phyloP scores from a whole-genome alignment of 163 green algal species.

The Volvox carteri region DNA sequence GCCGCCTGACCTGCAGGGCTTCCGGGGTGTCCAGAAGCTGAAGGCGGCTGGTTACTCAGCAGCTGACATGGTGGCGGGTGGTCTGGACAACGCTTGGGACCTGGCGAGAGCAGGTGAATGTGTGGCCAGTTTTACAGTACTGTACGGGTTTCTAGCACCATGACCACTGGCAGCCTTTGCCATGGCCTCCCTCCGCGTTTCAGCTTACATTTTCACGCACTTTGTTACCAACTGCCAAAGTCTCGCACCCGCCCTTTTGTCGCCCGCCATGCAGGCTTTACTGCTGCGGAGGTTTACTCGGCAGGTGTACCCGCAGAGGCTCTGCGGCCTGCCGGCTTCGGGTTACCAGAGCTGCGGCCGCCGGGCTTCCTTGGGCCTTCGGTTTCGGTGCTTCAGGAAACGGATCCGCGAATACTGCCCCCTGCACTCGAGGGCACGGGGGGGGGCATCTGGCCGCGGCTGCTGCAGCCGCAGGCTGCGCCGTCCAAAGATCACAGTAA shows the following conservation, averaged over 20 bases:
- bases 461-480: conserved; percentile 34
- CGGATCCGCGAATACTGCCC: conserved; percentile 39
- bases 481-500: background rate
- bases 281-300: background rate
- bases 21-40: conserved; percentile 39
- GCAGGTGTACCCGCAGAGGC: conserved; percentile 18
- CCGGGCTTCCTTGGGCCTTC: conserved; percentile 37
- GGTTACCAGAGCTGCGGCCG: conserved; percentile 46
- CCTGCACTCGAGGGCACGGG: conserved; percentile 29
- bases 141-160: too few relatives aligned
- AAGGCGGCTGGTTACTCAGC: conserved; percentile 44
- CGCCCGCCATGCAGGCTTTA: conserved; percentile 20
- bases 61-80: conserved; percentile 49
- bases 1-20: conserved; percentile 40
- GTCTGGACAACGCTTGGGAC: conserved; percentile 48
- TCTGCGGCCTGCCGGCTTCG: conserved; percentile 42
- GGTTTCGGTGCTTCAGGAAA: conserved; percentile 1
- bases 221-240: too few relatives aligned
- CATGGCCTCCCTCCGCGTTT: too few relatives aligned
- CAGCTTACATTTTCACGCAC: too few relatives aligned
- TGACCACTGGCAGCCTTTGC: too few relatives aligned
- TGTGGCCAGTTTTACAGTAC: too few relatives aligned
- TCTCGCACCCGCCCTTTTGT: too few relatives aligned
- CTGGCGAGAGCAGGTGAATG: conserved; percentile 30
- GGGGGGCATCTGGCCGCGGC: conserved; percentile 34